A percentile compares a stretch with the other conserved stretches of the same genome.
These are phyloP conservation scores for Lactarius akahatsu DNA, from an alignment of 768 basidiomycete genomes.

Conservation along the genomic window DNA sequence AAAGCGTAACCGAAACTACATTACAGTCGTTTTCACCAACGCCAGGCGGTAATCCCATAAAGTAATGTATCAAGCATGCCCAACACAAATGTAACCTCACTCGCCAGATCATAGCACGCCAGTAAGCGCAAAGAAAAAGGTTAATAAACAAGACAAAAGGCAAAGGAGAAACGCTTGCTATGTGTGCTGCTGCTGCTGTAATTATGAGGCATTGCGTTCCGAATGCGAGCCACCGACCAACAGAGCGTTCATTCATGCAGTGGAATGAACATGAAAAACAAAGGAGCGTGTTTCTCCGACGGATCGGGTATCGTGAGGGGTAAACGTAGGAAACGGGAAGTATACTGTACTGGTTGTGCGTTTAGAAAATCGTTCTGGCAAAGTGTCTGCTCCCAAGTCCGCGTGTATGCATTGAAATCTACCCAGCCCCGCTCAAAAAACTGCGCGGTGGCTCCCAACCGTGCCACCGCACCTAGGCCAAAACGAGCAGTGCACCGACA, in stretches of 20 bases:
- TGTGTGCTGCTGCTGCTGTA: slow-evolving; percentile 2
- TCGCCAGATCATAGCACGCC: slow-evolving; percentile 8
- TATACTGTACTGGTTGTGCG: slow-evolving; percentile 13
- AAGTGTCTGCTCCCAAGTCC: slow-evolving; percentile 24
- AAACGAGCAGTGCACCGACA: slow-evolving; percentile 7
- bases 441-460: not conserved
- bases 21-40: slow-evolving; percentile 8
- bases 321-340: slow-evolving; percentile 4
- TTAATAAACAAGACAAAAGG: not conserved
- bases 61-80: slow-evolving; percentile 9
- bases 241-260: slow-evolving; percentile 1
- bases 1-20: not conserved
- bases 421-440: slow-evolving; percentile 8
- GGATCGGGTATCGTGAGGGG: slow-evolving; percentile 23
- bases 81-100: slow-evolving; percentile 1
- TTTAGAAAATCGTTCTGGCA: slow-evolving; percentile 3
- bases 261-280: slow-evolving; percentile 14
- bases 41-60: slow-evolving; percentile 11
- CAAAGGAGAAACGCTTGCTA: not conserved
- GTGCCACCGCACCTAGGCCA: not conserved
- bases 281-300: slow-evolving; percentile 25
- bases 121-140: not conserved
- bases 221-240: slow-evolving; percentile 3
- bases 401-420: slow-evolving; percentile 14
- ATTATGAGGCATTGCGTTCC: not conserved